Conservation (phyloP, 495 filamentous ascomycete genomes). For the Xylaria scruposa region DNA sequence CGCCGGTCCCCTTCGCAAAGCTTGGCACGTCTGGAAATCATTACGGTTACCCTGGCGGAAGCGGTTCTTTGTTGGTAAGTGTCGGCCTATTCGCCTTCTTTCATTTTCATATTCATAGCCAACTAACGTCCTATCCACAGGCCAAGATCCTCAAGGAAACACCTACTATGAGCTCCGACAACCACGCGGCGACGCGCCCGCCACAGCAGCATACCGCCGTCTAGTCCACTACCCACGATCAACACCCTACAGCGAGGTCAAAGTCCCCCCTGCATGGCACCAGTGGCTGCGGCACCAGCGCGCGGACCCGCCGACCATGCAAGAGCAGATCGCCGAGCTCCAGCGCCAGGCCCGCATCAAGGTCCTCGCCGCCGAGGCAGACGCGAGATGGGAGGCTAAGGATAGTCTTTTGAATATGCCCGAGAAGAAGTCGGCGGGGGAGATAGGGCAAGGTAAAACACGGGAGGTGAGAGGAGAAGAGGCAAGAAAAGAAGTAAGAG, state of each 20-base stretch:
- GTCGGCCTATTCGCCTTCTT: constrained; percentile 9
- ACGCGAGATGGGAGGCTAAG: constrained; percentile 86
- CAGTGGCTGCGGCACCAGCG: constrained; percentile 95
- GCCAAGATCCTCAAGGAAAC: constrained; percentile 84
- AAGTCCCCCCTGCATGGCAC: constrained; percentile 79
- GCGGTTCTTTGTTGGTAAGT: constrained; percentile 75
- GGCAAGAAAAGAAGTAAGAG: constrained; percentile 27
- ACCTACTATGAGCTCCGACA: constrained; percentile 95
- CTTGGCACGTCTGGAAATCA: constrained; percentile 87
- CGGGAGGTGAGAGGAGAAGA: constrained; percentile 40
- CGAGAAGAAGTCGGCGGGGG: constrained; percentile 14
- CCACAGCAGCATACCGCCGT: constrained; percentile 57
- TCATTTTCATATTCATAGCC: background rate
- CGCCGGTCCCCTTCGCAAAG: constrained; percentile 47
- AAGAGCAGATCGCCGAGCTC: constrained; percentile 77
- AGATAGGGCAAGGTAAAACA: constrained; percentile 29
- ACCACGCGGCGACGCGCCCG: constrained; percentile 56
- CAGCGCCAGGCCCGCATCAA: constrained; percentile 72
- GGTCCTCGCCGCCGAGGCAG: constrained; percentile 75
- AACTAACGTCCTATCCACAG: constrained; percentile 51
- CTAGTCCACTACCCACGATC: constrained; percentile 73
- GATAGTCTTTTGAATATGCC: constrained; percentile 48
- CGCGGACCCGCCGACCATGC: constrained; percentile 67
- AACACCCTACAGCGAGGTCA: constrained; percentile 71
- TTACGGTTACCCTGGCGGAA: constrained; percentile 86